phyloP scores from a whole-genome alignment of 78 protist species.

The Emiliania huxleyi region DNA sequence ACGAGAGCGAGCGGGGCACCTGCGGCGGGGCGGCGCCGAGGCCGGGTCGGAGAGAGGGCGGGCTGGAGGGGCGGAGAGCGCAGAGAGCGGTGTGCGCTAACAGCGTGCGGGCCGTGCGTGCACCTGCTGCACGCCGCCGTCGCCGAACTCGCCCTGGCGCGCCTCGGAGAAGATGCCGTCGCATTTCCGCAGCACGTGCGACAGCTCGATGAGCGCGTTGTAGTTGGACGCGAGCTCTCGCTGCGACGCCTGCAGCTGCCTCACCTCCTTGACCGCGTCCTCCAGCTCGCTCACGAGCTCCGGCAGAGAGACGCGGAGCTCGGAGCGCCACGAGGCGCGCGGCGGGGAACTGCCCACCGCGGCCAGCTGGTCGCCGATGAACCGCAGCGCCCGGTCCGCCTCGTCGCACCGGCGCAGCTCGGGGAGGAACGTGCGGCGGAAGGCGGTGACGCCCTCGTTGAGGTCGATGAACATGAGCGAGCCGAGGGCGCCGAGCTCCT shows the following conservation, averaged over 20 bases:
- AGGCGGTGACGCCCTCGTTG: not conserved
- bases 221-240: slow-evolving; percentile 58
- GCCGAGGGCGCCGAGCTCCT: not conserved
- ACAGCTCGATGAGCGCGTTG: slow-evolving; percentile 66
- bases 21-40: no score
- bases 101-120: not conserved
- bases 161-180: slow-evolving; percentile 64
- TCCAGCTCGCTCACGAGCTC: not conserved
- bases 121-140: no score
- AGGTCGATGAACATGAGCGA: not conserved
- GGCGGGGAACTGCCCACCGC: not conserved
- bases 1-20: not conserved
- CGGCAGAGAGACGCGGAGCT: not conserved
- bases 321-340: not conserved
- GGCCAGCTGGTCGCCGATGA: slow-evolving; percentile 15
- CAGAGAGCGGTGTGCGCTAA: no score
- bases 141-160: not conserved
- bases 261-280: slow-evolving; percentile 39
- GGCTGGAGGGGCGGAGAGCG: no score
- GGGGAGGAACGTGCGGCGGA: slow-evolving; percentile 43
- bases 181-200: slow-evolving; percentile 61
- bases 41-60: no score
- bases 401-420: slow-evolving; percentile 65
- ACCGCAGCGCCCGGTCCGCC: slow-evolving; percentile 57
- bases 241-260: slow-evolving; percentile 69